Evolutionary conservation across 2,329 filamentous ascomycete species (phyloP).

Genomic region (Penicillium vulpinum): DNA sequence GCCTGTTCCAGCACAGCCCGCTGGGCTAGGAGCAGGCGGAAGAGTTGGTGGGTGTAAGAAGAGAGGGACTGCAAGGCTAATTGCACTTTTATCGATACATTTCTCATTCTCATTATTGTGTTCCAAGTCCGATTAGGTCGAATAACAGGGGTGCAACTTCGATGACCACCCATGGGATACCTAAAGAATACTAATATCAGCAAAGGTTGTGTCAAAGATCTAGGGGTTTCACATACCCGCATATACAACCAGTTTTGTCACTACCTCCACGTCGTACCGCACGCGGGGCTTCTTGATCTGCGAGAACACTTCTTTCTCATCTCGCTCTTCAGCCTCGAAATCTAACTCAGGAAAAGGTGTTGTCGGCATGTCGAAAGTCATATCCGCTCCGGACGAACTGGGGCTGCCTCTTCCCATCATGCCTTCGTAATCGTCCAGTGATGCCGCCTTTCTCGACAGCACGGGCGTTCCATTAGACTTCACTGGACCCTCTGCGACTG

Average conservation of each 20-base stretch:
- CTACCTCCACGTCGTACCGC: constrained; percentile 96
- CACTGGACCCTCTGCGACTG: constrained; percentile 25
- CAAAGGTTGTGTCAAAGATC: constrained; percentile 1
- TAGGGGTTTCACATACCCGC: constrained; percentile 61
- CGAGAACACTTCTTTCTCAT: constrained; percentile 79
- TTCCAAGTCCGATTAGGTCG: constrained; percentile 46
- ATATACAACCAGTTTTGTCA: constrained; percentile 95
- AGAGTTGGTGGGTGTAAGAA: not conserved
- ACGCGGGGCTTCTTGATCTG: constrained; percentile 82
- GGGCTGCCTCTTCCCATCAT: constrained; percentile 70
- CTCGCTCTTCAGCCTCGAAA: constrained; percentile 45
- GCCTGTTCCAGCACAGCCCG: constrained; percentile 15
- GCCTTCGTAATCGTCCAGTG: constrained; percentile 65
- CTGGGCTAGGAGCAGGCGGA: constrained; percentile 13
- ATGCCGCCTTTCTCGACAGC: constrained; percentile 48
- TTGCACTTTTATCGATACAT: not conserved
- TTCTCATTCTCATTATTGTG: not conserved
- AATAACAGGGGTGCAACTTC: constrained; percentile 74
- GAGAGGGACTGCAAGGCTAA: not conserved
- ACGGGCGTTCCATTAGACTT: constrained; percentile 36
- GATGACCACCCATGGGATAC: constrained; percentile 79
- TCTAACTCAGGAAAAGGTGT: constrained; percentile 29
- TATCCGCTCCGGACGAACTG: constrained; percentile 35
- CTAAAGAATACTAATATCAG: constrained; percentile 44
- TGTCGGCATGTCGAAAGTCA: constrained; percentile 29